phyloP scores from a whole-genome alignment of 306 rosid species.

The Lagenaria siceraria region DNA sequence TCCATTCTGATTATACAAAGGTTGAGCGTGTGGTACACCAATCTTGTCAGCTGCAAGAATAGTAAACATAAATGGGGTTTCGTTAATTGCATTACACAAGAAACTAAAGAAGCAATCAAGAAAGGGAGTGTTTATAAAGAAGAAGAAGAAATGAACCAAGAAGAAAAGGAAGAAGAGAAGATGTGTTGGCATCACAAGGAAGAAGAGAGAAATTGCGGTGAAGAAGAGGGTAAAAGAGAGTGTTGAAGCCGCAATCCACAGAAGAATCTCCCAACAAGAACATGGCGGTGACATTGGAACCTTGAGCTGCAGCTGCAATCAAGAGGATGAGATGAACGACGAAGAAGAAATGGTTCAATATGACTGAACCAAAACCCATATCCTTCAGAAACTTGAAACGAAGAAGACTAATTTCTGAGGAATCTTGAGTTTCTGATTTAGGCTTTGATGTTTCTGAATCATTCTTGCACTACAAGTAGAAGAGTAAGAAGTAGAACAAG shows the following conservation, averaged over 20 bases:
- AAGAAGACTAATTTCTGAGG: neutral
- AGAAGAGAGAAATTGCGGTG: constrained; percentile 54
- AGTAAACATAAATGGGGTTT: too few species aligned
- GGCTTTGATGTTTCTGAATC: neutral
- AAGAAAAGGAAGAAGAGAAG: constrained; percentile 66
- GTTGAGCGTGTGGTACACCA: constrained; percentile 29
- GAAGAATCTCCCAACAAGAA: constrained; percentile 74
- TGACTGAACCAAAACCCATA: neutral
- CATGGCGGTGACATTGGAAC: constrained; percentile 26
- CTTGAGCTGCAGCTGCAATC: neutral
- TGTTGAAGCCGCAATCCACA: constrained; percentile 73
- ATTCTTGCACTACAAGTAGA: neutral
- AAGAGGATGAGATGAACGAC: too few species aligned
- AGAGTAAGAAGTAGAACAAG: neutral
- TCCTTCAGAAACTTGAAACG: too few species aligned
- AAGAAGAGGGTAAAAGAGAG: constrained; percentile 55
- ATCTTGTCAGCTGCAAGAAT: constrained; percentile 50
- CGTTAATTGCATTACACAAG: neutral
- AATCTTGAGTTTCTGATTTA: neutral
- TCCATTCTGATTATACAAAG: constrained; percentile 63
- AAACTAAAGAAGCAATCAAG: constrained; percentile 4
- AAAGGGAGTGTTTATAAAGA: too few species aligned
- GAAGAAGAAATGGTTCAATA: too few species aligned
- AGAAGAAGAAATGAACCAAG: constrained; percentile 24
- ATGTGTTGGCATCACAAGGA: constrained; percentile 44